Evolutionary conservation across 225 moss, liverwort and hornwort species (phyloP), one percentile per base, ranked within the genome.

Genomic region (Sphagnum tenellum): DNA sequence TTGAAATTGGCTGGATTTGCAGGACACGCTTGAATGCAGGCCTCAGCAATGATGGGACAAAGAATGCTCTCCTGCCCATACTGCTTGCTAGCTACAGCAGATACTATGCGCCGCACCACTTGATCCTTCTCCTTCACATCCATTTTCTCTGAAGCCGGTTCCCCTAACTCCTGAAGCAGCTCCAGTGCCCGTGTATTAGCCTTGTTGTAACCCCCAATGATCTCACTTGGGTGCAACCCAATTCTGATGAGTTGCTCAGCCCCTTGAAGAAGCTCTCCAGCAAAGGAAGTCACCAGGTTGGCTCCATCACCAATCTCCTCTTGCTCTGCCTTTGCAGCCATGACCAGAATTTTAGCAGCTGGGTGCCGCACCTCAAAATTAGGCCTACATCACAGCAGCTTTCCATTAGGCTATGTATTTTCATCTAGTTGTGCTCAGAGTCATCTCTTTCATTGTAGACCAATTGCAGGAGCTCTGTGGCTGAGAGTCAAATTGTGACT

Each of bases 251-350:
- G 83, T 69, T 89, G 85, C 83, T 93, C 92, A 7, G 92, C 92
- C 46, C 88, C 88, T 66, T 81, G 81, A 48, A 93, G 70, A 65
- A 93, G 83, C 81, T 93, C 92, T 46, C 92, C 92, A 0, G 92
- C 87, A n/a, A 93, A 89, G 0, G 92, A 86, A 9, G 89, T 74
- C 56, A 93, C 89, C 46, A 93, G 81, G 71, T 93, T 93, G 44
- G 89, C 92, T 9, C 87, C 92, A 70, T 93, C 92, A 64, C 92
- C 92, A 8, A 93, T 86, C 67, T 93, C 92, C 66, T 89, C 92
- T 76, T 93, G 92, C 72, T 93, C 89, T 29, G 92, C 92, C 72
- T 85, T 83, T 5, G 89, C 92, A 6, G 92, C 92, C 70, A 93
- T 69, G 3, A 93, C 89, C 6, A 93, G 65, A 5, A 93, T 72